phyloP scores from a whole-genome alignment of 768 basidiomycete genomes.

The Kondoa malvinella region DNA sequence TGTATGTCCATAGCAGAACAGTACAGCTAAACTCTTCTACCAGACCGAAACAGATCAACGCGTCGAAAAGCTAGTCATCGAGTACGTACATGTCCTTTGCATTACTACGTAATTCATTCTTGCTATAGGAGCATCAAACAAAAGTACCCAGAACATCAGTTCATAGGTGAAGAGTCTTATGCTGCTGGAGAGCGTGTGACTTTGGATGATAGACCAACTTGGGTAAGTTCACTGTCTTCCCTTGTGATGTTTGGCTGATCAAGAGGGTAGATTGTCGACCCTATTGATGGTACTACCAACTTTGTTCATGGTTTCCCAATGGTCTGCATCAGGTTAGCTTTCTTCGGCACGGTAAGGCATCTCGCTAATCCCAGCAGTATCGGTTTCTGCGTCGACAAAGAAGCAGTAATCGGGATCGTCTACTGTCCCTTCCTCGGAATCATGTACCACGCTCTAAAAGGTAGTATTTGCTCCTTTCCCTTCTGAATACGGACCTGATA shows the following conservation, averaged over 20 bases:
- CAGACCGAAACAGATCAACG: background rate
- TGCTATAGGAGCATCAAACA: too few species aligned
- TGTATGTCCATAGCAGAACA: too few species aligned
- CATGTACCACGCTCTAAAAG: background rate
- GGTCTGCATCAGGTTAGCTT: background rate
- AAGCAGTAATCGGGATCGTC: background rate
- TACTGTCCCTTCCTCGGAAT: background rate
- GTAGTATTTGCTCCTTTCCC: too few species aligned
- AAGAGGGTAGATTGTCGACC: background rate
- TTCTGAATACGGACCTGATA: too few species aligned
- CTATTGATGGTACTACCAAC: background rate
- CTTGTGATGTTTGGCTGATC: background rate
- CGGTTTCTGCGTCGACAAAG: background rate
- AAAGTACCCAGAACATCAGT: background rate
- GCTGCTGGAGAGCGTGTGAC: background rate
- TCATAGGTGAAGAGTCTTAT: background rate
- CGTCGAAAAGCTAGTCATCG: background rate
- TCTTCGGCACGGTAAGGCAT: background rate
- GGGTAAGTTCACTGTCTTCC: background rate
- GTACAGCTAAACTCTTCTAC: too few species aligned
- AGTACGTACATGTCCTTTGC: too few species aligned
- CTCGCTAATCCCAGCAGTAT: background rate
- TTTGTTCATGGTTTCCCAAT: background rate
- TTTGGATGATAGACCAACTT: background rate
- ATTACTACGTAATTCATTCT: too few species aligned